Evolutionary conservation across 164 flowering plant genomes (phyloP), one percentile per base, ranked within the genome.

Genomic region (Macadamia integrifolia): DNA sequence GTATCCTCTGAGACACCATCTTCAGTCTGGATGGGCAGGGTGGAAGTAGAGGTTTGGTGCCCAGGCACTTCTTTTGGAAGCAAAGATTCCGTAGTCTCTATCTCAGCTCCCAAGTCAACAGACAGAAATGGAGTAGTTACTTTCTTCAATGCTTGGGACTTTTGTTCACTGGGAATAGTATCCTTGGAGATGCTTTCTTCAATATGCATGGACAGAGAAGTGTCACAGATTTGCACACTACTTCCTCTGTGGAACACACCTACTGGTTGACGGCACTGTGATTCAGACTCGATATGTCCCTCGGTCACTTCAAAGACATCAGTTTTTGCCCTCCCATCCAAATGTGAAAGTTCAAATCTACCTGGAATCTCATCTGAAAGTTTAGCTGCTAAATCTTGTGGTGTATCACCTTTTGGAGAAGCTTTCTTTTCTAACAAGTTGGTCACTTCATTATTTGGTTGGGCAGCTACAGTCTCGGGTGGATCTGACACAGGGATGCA

Each of bases 391-490:
- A 53, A 31, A 52, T 53, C 60, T 65, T 9, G 44, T n/a, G 31
- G 70, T 13, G 43, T 6, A 32, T 43, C 56, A 17, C 13, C 42
- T 6, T 32, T 40, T 6, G 18, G 48, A 6, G n/a, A 40, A 4
- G 60, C 10, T 59, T 62, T 60, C 2, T 62, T 60, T 35, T 61
- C 60, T 60, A 53, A 61, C 71, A 69, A 60, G 46, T 32, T 53
- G 8, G 46, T 60, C 57, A 61, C 48, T 61, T 68, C 71, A 61
- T 32, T 48, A 62, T 61, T 44, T 3, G 62, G 46, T 52, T 69
- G 60, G 53, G 66, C 55, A 7, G 53, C 30, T 35, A 70, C 73
- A 46, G 32, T 1, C 58, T 64, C 30, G 18, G 68, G 31, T 46
- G 43, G 3, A 12, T 61, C 53, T n/a, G 56, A 12, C 30, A 43